These are phyloP conservation scores for Apiospora aurea DNA, from an alignment of 2,329 filamentous ascomycete genomes.

Conservation along the genomic window DNA sequence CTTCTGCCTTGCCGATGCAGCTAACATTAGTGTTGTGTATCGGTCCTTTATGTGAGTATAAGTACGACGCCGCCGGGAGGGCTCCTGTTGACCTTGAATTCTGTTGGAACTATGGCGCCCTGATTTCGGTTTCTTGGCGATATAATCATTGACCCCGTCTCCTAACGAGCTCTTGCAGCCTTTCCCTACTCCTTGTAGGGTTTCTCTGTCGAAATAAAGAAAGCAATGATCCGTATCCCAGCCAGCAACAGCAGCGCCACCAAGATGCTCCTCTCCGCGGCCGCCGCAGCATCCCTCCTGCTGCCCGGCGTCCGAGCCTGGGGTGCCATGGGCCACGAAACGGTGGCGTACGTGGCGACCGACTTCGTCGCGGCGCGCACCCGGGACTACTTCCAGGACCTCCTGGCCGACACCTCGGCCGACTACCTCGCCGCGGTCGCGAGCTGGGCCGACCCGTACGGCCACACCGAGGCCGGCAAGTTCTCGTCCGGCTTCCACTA, in stretches of 20 bases:
- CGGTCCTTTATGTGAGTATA: neutral
- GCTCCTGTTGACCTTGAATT: neutral
- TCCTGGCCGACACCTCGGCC: slow-evolving; percentile 52
- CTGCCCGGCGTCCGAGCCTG: slow-evolving; percentile 43
- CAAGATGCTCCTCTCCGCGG: slow-evolving; percentile 36
- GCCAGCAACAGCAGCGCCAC: neutral
- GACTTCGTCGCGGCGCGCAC: slow-evolving; percentile 54
- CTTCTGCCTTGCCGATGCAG: neutral
- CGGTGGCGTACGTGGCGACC: slow-evolving; percentile 60
- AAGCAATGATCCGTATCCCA: neutral
- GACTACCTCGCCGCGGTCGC: slow-evolving; percentile 58
- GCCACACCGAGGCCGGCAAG: slow-evolving; percentile 52
- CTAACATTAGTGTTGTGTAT: neutral
- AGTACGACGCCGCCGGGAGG: neutral
- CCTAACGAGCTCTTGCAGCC: neutral
- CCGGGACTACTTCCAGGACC: slow-evolving; percentile 48
- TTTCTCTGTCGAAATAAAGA: neutral
- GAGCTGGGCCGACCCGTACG: slow-evolving; percentile 58
- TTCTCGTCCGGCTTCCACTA: slow-evolving; percentile 58
- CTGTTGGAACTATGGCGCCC: neutral
- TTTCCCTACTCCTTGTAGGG: too few species aligned
- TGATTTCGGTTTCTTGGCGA: neutral
- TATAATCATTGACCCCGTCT: neutral
- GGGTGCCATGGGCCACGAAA: slow-evolving; percentile 57
- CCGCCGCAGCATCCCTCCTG: slow-evolving; percentile 35